Evolutionary conservation across 768 basidiomycete genomes (phyloP), one percentile per base, ranked within the genome.

Genomic region (Psilocybe subaeruginosa): DNA sequence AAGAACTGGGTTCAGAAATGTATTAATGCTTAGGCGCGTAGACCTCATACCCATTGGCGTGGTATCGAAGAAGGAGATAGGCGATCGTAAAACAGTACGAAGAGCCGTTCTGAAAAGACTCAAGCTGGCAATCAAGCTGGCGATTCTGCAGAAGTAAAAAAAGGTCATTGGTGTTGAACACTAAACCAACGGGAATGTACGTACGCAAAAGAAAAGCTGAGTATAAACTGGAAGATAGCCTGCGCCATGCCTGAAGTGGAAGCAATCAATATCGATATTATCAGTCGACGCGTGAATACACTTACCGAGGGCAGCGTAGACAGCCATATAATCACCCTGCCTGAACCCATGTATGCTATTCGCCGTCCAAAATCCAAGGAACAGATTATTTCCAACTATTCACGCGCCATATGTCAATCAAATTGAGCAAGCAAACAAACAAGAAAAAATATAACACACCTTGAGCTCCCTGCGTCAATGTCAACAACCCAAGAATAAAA

Each of bases 291-390:
- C 77, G 11, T n/a, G 41, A 72, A 19, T 82, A 74, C 6, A 68
- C 77, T 68, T 54, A 80, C 80, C 82, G n/a, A 85, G 66, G 1
- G 73, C 76, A 39, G 78, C 78, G 61, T 85, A 85, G 3, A 83
- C 70, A 60, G 75, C 88, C 84, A 93, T 92, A 69, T 93, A 93
- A 47, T 86, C 76, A 0, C 81, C 83, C 69, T 90, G 85, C 8
- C 46, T 69, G 68, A 91, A 88, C 0, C 85, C 83, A 12, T 68
- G 65, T 33, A 92, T 82, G 31, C 75, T 82, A 8, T 75, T 58
- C 0, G 79, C 75, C 0, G 88, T 86, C 91, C 91, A 93, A 64
- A 87, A 91, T 0, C 90, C 90, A 31, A 93, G 80, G 76, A 89
- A 86, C 6, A 93, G 69, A 53, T 83, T 87, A 67, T 84, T 87